phyloP scores from a whole-genome alignment of 2,329 filamentous ascomycete genomes.

The Ophiostoma sp. region DNA sequence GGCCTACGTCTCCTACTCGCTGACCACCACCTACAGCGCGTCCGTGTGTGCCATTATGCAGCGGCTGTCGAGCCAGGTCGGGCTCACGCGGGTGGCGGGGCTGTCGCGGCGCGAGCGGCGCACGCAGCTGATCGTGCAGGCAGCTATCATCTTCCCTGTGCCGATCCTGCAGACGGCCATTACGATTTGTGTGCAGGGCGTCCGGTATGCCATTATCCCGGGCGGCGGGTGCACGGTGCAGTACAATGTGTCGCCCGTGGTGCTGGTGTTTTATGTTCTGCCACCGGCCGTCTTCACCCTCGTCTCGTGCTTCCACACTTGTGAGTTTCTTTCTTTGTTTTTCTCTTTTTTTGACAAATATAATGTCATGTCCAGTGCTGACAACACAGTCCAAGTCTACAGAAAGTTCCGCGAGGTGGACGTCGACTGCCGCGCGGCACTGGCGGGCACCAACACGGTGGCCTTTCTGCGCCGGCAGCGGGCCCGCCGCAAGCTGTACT shows the following conservation, averaged over 20 bases:
- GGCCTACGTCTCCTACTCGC: slow-evolving; percentile 35
- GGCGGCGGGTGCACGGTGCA: slow-evolving; percentile 47
- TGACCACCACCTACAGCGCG: slow-evolving; percentile 45
- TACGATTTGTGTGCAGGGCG: slow-evolving; percentile 44
- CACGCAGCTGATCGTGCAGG: slow-evolving; percentile 43
- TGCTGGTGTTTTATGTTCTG: slow-evolving; percentile 44
- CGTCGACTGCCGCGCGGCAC: slow-evolving; percentile 37
- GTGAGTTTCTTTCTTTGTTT: slow-evolving; percentile 19
- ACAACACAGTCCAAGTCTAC: slow-evolving; percentile 42
- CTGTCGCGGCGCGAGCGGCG: slow-evolving; percentile 40
- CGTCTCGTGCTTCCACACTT: slow-evolving; percentile 43
- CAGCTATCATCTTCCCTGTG: slow-evolving; percentile 51
- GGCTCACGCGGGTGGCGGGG: slow-evolving; percentile 39
- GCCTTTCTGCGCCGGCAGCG: slow-evolving; percentile 43
- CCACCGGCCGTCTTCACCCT: slow-evolving; percentile 43
- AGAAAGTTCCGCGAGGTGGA: slow-evolving; percentile 45
- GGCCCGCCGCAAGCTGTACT: slow-evolving; percentile 49
- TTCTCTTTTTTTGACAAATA: not conserved
- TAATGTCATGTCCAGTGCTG: too few relatives aligned
- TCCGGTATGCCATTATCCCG: slow-evolving; percentile 48
- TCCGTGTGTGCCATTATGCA: slow-evolving; percentile 52
- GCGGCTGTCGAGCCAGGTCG: slow-evolving; percentile 48
- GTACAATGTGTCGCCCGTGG: slow-evolving; percentile 44
- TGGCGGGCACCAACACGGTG: slow-evolving; percentile 37
- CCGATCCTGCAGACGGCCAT: slow-evolving; percentile 47